Conservation (phyloP, 176 grass and related monocot species). For the Poa annua region DNA sequence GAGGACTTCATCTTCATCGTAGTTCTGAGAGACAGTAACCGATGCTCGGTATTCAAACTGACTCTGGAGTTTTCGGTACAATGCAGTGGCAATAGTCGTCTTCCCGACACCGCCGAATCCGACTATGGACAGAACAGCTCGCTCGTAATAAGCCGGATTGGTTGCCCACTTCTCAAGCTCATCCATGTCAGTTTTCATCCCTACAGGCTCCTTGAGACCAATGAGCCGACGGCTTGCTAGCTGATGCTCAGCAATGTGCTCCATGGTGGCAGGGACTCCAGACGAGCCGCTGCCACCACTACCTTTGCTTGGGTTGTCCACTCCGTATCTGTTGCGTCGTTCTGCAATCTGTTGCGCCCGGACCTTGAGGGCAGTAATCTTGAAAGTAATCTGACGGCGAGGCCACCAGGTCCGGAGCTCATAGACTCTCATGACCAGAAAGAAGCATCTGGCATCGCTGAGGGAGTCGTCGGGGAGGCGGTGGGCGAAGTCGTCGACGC, state of each 20-base stretch:
- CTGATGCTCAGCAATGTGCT: neutral
- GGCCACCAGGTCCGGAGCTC: neutral
- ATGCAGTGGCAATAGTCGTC: neutral
- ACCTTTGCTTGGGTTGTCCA: neutral
- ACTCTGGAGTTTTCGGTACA: neutral
- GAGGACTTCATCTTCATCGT: neutral
- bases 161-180: too few relatives aligned
- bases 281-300: neutral
- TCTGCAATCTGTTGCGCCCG: neutral
- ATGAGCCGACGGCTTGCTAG: neutral
- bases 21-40: slow-evolving; percentile 9
- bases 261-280: neutral
- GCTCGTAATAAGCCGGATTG: too few relatives aligned
- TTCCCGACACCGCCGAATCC: neutral
- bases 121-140: neutral
- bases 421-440: neutral
- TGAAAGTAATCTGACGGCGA: neutral
- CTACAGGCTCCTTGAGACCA: neutral
- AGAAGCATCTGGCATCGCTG: neutral
- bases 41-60: slow-evolving; percentile 6
- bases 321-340: neutral
- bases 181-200: too few relatives aligned
- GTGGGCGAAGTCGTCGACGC: too few relatives aligned
- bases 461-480: too few relatives aligned
- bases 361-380: neutral